Evolutionary conservation across 306 rosid species (phyloP), one percentile per base, ranked within the genome.

Genomic region (Cicer cuneatum): DNA sequence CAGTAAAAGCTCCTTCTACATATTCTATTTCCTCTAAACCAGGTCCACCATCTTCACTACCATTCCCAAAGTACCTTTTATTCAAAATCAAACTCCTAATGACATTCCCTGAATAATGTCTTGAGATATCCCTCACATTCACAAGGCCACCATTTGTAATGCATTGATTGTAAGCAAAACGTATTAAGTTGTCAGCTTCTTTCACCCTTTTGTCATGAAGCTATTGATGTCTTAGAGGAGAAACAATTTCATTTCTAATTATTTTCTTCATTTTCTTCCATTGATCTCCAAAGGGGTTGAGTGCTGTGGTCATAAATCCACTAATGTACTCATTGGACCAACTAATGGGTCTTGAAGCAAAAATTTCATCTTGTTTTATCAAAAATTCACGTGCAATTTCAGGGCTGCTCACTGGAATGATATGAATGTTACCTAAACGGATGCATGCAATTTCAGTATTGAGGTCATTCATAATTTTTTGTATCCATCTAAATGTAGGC

Each of bases 221-320:
- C 84, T 82, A 71, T 0, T 13, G 47, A 10, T 51, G 57, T 47
- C 33, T 73, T 0, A 33, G 11, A 0, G 69, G 42, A 0, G 66
- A 85, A 10, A 82, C 11, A 42, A 82, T 39, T 1, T 82, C 66
- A 13, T 16, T 49, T 14, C n/a, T 41, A 2, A 82, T 8, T 7
- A 72, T 10, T 39, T 29, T 82, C 63, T 24, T 82, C 79, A 77
- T 72, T 67, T 77, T 82, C 72, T 48, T 76, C 79, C 82, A 76
- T 2, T 76, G 85, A 2, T 57, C 72, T 21, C 67, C 72, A 38
- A 47, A 47, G 1, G 85, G 82, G 1, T 0, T 81, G 0, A 72
- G 3, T 1, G 47, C 33, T 1, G 59, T 24, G 3, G 75, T 47
- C 3, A 54, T 1, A 14, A 54, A 87, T 1, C 84, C 88, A n/a